A percentile compares a stretch with the other conserved stretches of the same genome.
Evolutionary conservation across 2,329 filamentous ascomycete genomes (phyloP).

Genomic region (Calonectria fujianensis): DNA sequence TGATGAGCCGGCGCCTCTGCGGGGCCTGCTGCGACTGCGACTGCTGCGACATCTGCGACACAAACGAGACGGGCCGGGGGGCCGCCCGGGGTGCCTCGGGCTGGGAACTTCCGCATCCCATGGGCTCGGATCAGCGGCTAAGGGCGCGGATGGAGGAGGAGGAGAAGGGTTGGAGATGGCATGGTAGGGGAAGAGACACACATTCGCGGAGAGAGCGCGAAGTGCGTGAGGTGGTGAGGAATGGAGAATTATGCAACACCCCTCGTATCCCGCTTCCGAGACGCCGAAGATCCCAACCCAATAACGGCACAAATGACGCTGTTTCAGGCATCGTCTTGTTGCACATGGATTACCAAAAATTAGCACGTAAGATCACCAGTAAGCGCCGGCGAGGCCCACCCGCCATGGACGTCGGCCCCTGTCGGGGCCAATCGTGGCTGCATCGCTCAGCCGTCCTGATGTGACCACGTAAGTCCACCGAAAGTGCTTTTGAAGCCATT

Average conservation of each 20-base stretch:
- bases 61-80: slow-evolving; percentile 23
- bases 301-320: slow-evolving; percentile 26
- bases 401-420: slow-evolving; percentile 19
- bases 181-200: background rate
- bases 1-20: slow-evolving; percentile 20
- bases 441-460: slow-evolving; percentile 26
- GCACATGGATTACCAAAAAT: slow-evolving; percentile 26
- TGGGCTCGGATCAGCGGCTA: slow-evolving; percentile 4
- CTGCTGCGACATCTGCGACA: slow-evolving; percentile 13
- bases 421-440: slow-evolving; percentile 17
- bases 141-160: background rate
- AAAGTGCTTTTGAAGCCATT: background rate
- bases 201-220: background rate
- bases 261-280: slow-evolving; percentile 16
- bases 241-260: background rate
- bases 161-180: slow-evolving; percentile 10
- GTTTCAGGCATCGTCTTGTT: slow-evolving; percentile 26
- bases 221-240: background rate
- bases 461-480: slow-evolving; percentile 21
- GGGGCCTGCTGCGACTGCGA: slow-evolving; percentile 4
- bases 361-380: slow-evolving; percentile 26
- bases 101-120: slow-evolving; percentile 25
- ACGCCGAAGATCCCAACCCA: slow-evolving; percentile 22
- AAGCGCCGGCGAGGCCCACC: slow-evolving; percentile 17
- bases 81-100: slow-evolving; percentile 18